These are phyloP conservation scores for Fusarium sp. DNA, from an alignment of 2,329 filamentous ascomycete species.

Conservation along the genomic window DNA sequence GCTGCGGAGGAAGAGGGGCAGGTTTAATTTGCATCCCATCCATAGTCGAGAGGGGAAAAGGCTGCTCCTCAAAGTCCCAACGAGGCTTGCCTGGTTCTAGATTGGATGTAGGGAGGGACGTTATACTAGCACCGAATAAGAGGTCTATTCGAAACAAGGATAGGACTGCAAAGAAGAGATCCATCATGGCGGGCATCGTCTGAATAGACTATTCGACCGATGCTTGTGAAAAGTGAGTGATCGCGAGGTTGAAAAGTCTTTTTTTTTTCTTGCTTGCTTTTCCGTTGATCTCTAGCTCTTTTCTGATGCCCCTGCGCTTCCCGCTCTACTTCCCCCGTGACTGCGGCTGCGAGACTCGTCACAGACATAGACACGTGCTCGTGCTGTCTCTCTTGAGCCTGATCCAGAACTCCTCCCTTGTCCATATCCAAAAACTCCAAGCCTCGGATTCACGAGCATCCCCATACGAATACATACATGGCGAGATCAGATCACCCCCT, in stretches of 20 bases:
- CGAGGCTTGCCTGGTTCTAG: constrained; percentile 9
- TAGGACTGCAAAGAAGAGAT: background rate
- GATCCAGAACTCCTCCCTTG: constrained; percentile 17
- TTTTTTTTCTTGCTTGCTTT: background rate
- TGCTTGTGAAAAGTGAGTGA: constrained; percentile 30
- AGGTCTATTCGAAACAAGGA: constrained; percentile 4
- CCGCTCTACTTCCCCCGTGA: background rate
- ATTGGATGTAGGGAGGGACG: constrained; percentile 25
- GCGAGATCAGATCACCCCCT: constrained; percentile 19
- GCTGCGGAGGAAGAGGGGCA: constrained; percentile 28
- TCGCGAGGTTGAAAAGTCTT: background rate
- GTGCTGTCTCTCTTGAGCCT: constrained; percentile 15
- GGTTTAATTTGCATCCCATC: constrained; percentile 35
- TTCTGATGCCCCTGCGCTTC: constrained; percentile 7
- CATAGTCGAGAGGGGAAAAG: constrained; percentile 27
- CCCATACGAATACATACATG: constrained; percentile 13
- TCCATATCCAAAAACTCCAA: constrained; percentile 8
- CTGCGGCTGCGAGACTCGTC: constrained; percentile 18
- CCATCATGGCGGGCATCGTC: constrained; percentile 13
- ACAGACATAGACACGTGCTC: constrained; percentile 16
- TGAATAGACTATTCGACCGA: constrained; percentile 6
- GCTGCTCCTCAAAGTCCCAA: constrained; percentile 8
- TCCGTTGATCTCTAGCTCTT: constrained; percentile 11
- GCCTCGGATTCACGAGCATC: constrained; percentile 28
- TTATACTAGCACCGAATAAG: constrained; percentile 13